A percentile compares a stretch with the other conserved stretches of the same genome.
Conservation (phyloP, 495 filamentous ascomycete genomes). For the Podospora sp. region DNA sequence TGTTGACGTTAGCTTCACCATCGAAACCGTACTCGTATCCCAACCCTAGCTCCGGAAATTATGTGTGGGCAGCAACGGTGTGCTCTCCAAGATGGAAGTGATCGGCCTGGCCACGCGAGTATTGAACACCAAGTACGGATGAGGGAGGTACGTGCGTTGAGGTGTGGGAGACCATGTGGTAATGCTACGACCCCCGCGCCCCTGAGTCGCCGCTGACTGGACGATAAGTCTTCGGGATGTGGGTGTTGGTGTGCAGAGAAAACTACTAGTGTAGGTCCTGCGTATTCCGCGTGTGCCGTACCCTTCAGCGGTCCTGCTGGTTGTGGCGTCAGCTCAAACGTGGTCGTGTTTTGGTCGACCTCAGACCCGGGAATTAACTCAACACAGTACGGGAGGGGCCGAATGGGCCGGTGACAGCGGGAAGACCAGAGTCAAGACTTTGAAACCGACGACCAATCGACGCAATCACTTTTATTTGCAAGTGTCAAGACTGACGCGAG, state of each 20-base stretch:
- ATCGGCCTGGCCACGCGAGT: constrained; percentile 2
- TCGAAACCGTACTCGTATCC: neutral
- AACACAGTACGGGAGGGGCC: neutral
- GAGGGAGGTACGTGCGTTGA: neutral
- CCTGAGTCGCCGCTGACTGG: neutral
- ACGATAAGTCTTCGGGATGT: constrained; percentile 1
- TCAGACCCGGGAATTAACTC: neutral
- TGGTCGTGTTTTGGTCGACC: constrained; percentile 1
- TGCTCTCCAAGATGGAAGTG: neutral
- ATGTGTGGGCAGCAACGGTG: neutral
- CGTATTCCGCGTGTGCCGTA: constrained; percentile 1
- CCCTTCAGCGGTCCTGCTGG: neutral
- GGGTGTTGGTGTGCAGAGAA: constrained; percentile 3
- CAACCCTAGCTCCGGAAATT: neutral
- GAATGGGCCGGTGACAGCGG: neutral
- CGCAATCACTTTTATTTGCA: neutral
- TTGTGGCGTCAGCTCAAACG: neutral
- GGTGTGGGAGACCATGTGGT: constrained; percentile 1
- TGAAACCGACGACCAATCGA: neutral
- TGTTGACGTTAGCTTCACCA: constrained; percentile 1
- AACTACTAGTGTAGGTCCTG: neutral
- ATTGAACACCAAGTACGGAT: neutral
- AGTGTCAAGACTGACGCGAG: neutral
- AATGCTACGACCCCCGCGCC: constrained; percentile 7
- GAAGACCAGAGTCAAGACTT: neutral